Evolutionary conservation across 495 filamentous ascomycete species (phyloP).

Genomic region (Daldinia caldariorum): DNA sequence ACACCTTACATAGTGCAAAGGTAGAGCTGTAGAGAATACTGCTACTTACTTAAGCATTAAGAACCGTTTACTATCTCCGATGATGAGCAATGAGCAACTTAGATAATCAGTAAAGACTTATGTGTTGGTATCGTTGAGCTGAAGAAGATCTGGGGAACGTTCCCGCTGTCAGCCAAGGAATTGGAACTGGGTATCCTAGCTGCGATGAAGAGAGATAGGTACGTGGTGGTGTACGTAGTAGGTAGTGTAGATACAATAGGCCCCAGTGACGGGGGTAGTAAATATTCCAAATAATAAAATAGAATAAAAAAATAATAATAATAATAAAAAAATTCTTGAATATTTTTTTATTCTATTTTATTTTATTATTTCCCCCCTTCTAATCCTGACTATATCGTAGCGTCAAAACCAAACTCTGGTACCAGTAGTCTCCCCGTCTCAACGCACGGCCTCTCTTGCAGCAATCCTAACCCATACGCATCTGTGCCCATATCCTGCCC

Average conservation of each 20-base stretch:
- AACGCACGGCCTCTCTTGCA: constrained; percentile 29
- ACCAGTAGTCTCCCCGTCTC: constrained; percentile 22
- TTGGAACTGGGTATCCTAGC: neutral
- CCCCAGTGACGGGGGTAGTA: neutral
- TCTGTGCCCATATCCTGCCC: constrained; percentile 27
- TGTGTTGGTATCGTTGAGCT: neutral
- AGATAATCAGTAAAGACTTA: neutral
- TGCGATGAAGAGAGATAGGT: neutral
- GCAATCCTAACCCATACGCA: constrained; percentile 28
- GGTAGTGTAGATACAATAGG: neutral
- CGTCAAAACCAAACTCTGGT: constrained; percentile 18
- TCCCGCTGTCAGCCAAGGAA: neutral
- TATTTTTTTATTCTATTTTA: neutral
- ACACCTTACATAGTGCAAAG: neutral
- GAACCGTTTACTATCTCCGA: neutral
- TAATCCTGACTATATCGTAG: neutral
- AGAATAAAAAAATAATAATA: constrained; percentile 1
- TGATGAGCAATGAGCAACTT: neutral
- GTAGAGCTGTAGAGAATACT: neutral
- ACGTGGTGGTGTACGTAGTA: neutral
- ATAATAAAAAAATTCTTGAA: neutral
- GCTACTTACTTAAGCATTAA: neutral
- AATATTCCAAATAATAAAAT: neutral
- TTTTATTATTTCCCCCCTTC: neutral
- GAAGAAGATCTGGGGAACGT: constrained; percentile 6